Base-by-base conservation (phyloP, 345 rosid genomes). In the Alliaria petiolata region DNA sequence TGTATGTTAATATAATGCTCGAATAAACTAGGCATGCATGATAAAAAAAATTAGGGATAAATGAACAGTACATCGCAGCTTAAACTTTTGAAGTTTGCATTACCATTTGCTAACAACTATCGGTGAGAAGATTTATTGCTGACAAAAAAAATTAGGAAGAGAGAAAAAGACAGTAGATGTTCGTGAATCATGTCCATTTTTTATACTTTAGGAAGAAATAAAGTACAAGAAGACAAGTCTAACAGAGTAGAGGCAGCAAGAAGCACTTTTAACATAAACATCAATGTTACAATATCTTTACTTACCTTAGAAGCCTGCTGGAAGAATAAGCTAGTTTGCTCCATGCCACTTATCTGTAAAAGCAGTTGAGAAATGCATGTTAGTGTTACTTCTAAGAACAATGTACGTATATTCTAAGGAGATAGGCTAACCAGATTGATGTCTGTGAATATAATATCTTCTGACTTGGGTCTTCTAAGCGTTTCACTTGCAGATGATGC, bases 261-360 rank as follows among this genome's bases (percentile, higher is more conserved):
- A 62, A 31, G 31, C 54, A 47, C 20, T 1, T n/a, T 40, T 58
- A 34, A 62, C 67, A 62, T 42, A 47, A 25, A 5, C 52, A 45
- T 55, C 60, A 62, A 49, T 3, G 62, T 58, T 60, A 60, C 49
- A n/a, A 11, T 25, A 62, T 62, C 17, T 26, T 31, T 53, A 62
- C 12, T 64, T 81, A 90, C 98, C 98, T 93, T 90, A 49, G 96
- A 93, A 65, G 98, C 96, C 81, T 93, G 98, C 80, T 90, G 98
- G 83, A 90, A 93, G 45, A 93, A 83, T 77, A 93, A 91, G 81
- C 97, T 93, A 22, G 93, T 91, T 81, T 93, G 98, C 81, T 93
- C 97, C 98, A 93, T 91, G 72, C 97, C 98, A 81, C 98, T 93
- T 73, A 93, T 93, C 97, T 93, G 84, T 65, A 16, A 69, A 46